Base-by-base conservation (phyloP, 208 protist species). In the Crithidia bombi region DNA sequence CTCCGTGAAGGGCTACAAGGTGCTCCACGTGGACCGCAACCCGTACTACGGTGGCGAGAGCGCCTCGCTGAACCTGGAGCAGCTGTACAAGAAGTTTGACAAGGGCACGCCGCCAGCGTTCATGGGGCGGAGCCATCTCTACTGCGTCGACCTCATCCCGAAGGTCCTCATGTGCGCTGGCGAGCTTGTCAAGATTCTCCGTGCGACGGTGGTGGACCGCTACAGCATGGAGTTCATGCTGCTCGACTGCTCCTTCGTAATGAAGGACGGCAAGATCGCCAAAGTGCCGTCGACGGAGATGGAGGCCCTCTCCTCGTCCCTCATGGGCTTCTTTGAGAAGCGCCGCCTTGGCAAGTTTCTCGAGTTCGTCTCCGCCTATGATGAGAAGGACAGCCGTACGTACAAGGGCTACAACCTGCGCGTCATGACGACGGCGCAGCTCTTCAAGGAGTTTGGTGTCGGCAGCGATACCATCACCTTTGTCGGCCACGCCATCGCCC, bases 11-110 rank as follows among this genome's bases (percentile, higher is more conserved):
- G 98, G 98, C 23, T 98, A 99, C 76, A 99, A 99, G 79, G 98
- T 99, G 10, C 89, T 99, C 28, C 99, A 99, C 69, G 96, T 99
- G 78, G 99, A 99, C 81, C 92, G 98, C 69, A 99, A 99, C 83
- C 75, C 94, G 21, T 99, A 99, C 89, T 99, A 99, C 81, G 99
- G 99, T 71, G 99, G 98, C 41, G 99, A 99, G 66, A 98, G 85
- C 76, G 99, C 99, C 15, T 99, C 98, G 11, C 83, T 99, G 5
- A 99, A 99, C 80, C 86, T 99, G 32, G 85, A 96, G 36, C 98
- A 99, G 84, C 78, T 99, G 7, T 99, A 96, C 79, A 73, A 98
- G 71, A 95, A 98, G 74, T 99, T 99, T 63, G 82, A 87, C 73
- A 97, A 93, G 69, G 86, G 76, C 32, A 73, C 85, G 9, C 88